Evolutionary conservation across 2,329 filamentous ascomycete species (phyloP).

Genomic region (Penicillium sp.): DNA sequence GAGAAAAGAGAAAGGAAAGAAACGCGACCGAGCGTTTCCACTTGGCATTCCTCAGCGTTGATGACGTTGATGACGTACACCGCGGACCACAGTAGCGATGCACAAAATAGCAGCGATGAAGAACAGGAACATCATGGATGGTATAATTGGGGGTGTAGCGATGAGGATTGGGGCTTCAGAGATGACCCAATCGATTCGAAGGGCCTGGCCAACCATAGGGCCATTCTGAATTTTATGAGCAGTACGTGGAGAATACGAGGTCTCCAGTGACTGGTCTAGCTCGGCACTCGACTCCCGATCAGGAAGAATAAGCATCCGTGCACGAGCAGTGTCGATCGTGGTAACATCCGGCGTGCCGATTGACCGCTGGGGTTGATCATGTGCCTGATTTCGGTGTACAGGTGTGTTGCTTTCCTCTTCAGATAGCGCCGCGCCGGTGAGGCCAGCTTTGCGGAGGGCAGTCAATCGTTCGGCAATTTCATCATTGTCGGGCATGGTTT

Average conservation of each 20-base stretch:
- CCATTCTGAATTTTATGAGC: not conserved
- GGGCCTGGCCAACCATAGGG: not conserved
- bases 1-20: not conserved
- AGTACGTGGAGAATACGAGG: not conserved
- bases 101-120: not conserved
- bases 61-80: not conserved
- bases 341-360: constrained; percentile 8
- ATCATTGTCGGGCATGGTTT: constrained; percentile 14
- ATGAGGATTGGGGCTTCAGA: not conserved
- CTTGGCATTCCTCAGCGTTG: not conserved
- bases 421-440: not conserved
- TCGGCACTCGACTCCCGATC: not conserved
- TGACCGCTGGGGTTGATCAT: constrained; percentile 5
- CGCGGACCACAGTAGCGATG: not conserved
- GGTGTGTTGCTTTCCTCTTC: not conserved
- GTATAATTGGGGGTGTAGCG: not conserved
- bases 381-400: not conserved
- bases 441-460: constrained; percentile 16
- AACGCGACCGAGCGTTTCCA: not conserved
- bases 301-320: constrained; percentile 2
- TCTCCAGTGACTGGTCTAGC: not conserved
- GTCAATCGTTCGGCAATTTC: constrained; percentile 10
- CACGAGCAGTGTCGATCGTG: constrained; percentile 14
- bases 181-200: not conserved
- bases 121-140: not conserved